phyloP scores from a whole-genome alignment of 164 flowering plant species.

The Vitis labrusca region DNA sequence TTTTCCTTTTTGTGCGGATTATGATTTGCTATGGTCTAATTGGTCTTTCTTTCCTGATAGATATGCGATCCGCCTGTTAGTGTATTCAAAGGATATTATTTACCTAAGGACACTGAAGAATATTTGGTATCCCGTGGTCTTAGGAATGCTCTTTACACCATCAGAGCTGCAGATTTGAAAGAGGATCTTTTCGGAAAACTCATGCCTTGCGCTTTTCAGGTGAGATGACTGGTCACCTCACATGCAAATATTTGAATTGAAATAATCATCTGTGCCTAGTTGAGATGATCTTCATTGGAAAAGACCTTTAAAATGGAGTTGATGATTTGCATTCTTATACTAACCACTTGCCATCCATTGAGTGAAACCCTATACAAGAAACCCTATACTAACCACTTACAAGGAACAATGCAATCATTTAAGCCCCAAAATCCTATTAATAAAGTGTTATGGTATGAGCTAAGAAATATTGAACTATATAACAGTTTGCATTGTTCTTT shows the following conservation, averaged over 20 bases:
- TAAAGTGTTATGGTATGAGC: too few species aligned
- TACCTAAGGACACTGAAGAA: constrained; percentile 67
- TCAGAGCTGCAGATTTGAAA: constrained; percentile 60
- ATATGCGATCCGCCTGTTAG: constrained; percentile 83
- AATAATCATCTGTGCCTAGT: not conserved
- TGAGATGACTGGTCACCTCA: constrained; percentile 20
- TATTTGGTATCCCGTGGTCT: constrained; percentile 69
- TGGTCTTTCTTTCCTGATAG: constrained; percentile 31
- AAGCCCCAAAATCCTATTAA: too few species aligned
- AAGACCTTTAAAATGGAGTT: too few species aligned
- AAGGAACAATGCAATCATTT: too few species aligned
- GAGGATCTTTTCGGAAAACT: constrained; percentile 73
- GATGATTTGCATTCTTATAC: too few species aligned
- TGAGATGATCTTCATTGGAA: too few species aligned
- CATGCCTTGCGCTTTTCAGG: constrained; percentile 67
- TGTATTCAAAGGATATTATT: constrained; percentile 68
- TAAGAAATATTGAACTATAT: too few species aligned
- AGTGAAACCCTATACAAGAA: too few species aligned
- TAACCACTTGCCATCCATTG: too few species aligned
- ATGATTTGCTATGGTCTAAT: not conserved
- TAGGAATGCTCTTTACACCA: constrained; percentile 69
- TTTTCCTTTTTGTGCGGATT: not conserved
- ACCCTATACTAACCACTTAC: too few species aligned
- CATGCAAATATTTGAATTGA: not conserved
- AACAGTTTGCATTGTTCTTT: too few species aligned